These are phyloP conservation scores for Lunasporangiospora selenospora DNA, from an alignment of 192 early-diverging fungal species.

Conservation along the genomic window DNA sequence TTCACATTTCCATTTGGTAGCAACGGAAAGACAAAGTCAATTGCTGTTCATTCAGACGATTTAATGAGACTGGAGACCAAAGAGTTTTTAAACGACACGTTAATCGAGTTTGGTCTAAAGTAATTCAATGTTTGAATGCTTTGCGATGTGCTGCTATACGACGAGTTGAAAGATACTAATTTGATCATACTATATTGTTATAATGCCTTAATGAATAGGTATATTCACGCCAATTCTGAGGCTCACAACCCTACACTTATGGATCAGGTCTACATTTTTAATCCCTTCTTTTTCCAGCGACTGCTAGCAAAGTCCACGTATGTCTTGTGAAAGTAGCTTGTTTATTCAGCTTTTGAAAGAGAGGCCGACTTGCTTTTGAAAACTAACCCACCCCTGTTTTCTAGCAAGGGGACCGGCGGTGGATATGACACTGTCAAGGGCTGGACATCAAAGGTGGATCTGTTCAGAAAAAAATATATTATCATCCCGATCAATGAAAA, in stretches of 20 bases:
- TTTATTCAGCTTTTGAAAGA: no score
- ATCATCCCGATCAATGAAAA: constrained; percentile 91
- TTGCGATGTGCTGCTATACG: not conserved
- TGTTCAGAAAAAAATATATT: constrained; percentile 79
- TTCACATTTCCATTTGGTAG: constrained; percentile 30
- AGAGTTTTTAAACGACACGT: constrained; percentile 89
- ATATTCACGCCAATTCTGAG: constrained; percentile 34
- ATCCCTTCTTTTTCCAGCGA: constrained; percentile 84
- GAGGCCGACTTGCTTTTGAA: no score
- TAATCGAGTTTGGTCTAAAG: constrained; percentile 89
- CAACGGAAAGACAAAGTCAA: constrained; percentile 41
- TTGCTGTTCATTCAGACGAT: constrained; percentile 73
- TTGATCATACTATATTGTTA: no score
- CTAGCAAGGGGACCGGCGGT: constrained; percentile 39
- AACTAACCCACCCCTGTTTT: constrained; percentile 1
- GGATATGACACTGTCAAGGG: constrained; percentile 73
- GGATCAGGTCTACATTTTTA: constrained; percentile 78
- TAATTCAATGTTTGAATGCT: constrained; percentile 21
- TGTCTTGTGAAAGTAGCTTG: constrained; percentile 16
- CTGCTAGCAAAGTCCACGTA: constrained; percentile 55
- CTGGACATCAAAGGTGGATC: constrained; percentile 79
- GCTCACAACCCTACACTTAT: constrained; percentile 49
- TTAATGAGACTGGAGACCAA: constrained; percentile 65
- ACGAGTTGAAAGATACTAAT: no score
- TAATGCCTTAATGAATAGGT: no score